Evolutionary conservation across 345 rosid genomes (phyloP).

Genomic region (Eucalyptus shirleyi): DNA sequence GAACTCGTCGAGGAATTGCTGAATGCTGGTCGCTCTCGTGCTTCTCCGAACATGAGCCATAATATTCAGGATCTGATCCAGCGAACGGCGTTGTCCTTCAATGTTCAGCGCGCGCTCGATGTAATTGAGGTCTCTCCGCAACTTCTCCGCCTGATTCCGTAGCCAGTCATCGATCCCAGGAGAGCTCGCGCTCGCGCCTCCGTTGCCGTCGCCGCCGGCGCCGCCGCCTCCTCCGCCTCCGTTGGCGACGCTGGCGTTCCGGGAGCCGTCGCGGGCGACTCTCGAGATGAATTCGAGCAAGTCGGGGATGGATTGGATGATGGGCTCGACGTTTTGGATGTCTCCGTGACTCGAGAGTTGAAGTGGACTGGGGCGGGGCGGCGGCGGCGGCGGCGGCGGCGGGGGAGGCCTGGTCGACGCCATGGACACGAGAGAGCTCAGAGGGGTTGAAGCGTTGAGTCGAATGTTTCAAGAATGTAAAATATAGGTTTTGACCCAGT

Average conservation of each 20-base stretch:
- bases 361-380: accelerated
- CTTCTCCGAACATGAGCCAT: background rate
- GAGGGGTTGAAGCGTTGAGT: background rate
- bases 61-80: background rate
- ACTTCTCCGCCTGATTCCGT: background rate
- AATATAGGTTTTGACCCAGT: no score
- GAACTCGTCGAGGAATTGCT: background rate
- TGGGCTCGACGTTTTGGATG: accelerated
- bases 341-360: accelerated
- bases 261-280: no score
- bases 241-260: accelerated
- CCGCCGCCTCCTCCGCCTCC: background rate
- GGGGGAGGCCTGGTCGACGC: background rate
- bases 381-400: background rate
- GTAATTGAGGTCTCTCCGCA: background rate
- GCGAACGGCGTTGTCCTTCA: accelerated
- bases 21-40: background rate
- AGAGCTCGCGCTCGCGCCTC: background rate
- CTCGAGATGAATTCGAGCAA: background rate
- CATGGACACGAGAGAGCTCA: background rate
- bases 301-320: background rate
- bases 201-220: background rate
- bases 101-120: background rate
- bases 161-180: accelerated
- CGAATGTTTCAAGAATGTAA: background rate